Percentiles rank a stretch among this genome's conserved stretches.
phyloP scores from a whole-genome alignment of 1,139 yeast genomes.

The Geotrichum reessii region DNA sequence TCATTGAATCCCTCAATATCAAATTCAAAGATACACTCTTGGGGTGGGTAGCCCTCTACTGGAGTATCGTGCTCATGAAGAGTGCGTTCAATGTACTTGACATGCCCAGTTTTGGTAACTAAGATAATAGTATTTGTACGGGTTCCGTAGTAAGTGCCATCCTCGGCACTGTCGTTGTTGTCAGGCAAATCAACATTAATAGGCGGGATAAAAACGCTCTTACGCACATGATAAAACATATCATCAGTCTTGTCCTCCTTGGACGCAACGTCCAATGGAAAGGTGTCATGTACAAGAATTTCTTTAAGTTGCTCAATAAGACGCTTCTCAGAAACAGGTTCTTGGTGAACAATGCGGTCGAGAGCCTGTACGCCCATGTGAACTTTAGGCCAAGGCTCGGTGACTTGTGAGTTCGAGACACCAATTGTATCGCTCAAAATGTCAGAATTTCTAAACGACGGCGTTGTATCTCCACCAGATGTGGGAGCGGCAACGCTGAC shows the following conservation, averaged over 20 bases:
- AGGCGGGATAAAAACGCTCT: constrained; percentile 72
- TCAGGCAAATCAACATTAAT: constrained; percentile 28
- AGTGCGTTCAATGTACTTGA: constrained; percentile 44
- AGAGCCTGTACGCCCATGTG: constrained; percentile 47
- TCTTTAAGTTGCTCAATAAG: constrained; percentile 50
- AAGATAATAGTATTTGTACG: constrained; percentile 80
- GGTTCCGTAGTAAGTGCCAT: constrained; percentile 72
- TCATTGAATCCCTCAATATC: constrained; percentile 17
- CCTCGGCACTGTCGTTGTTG: constrained; percentile 16
- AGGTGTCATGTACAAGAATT: constrained; percentile 48
- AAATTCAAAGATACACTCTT: constrained; percentile 16
- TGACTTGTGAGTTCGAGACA: constrained; percentile 55
- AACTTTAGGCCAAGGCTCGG: constrained; percentile 72
- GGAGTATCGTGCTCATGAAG: constrained; percentile 36
- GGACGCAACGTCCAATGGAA: constrained; percentile 29
- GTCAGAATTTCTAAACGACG: constrained; percentile 9
- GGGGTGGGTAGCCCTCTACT: constrained; percentile 8
- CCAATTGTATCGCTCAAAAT: constrained; percentile 41
- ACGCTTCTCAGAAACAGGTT: constrained; percentile 38
- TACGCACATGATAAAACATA: constrained; percentile 44
- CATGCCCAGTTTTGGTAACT: constrained; percentile 46
- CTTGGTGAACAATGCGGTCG: constrained; percentile 37
- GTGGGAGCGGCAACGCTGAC: background rate
- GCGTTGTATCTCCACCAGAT: background rate
- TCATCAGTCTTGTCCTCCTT: constrained; percentile 23